Conservation (phyloP, 2,329 filamentous ascomycete species). For the Penicillium sp. region DNA sequence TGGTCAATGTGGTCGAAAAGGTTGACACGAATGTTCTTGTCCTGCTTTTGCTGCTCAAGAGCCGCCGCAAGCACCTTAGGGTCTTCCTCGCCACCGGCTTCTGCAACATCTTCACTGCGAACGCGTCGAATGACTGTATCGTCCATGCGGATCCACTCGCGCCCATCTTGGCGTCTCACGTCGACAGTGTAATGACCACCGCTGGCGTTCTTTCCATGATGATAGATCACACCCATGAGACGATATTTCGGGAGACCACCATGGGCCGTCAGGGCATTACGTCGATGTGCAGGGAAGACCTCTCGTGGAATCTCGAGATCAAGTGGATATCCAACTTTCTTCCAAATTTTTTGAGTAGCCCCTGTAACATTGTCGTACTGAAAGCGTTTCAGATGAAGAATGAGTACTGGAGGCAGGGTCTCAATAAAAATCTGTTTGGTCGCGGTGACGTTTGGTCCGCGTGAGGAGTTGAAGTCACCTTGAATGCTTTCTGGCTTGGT, state of each 20-base stretch:
- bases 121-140: slow-evolving; percentile 86
- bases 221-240: slow-evolving; percentile 86
- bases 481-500: slow-evolving; percentile 79
- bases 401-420: slow-evolving; percentile 80
- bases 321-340: slow-evolving; percentile 90
- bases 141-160: slow-evolving; percentile 92
- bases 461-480: slow-evolving; percentile 73
- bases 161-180: slow-evolving; percentile 85
- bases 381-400: slow-evolving; percentile 94
- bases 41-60: slow-evolving; percentile 60
- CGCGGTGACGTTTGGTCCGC: slow-evolving; percentile 68
- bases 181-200: slow-evolving; percentile 98
- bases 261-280: slow-evolving; percentile 58
- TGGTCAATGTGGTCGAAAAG: slow-evolving; percentile 64
- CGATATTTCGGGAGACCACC: slow-evolving; percentile 74
- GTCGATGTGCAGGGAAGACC: slow-evolving; percentile 70
- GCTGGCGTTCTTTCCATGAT: slow-evolving; percentile 93
- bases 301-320: slow-evolving; percentile 92
- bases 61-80: slow-evolving; percentile 61
- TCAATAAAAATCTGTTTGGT: slow-evolving; percentile 96
- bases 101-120: slow-evolving; percentile 79
- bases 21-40: slow-evolving; percentile 53
- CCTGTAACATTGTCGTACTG: slow-evolving; percentile 78
- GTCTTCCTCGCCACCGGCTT: slow-evolving; percentile 75
- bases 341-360: slow-evolving; percentile 96